Base-by-base conservation (phyloP, 2,329 filamentous ascomycete genomes). In the Trichophyton verrucosum region DNA sequence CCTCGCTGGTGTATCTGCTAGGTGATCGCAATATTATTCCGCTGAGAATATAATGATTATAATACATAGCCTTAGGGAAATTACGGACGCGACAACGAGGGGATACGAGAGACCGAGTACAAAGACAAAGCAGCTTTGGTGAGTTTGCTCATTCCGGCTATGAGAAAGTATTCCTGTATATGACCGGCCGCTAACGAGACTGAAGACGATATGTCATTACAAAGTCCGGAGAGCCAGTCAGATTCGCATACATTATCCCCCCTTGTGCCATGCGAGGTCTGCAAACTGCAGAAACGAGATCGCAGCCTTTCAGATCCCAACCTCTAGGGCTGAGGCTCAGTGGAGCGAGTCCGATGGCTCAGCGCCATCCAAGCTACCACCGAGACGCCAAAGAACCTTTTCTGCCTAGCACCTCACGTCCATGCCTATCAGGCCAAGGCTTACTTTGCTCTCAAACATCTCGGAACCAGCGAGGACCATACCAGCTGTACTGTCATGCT, bases 171-270 rank as follows among this genome's bases (percentile, higher is more conserved):
- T 20, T 20, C 20, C 20, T 20, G 20, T 20, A 20, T 20, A 20
- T 20, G 20, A 2, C 20, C 20, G 20, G 20, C 20, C 20, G 20
- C 20, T 20, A 20, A 30, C 27, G 27, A 30, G 27, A 30, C 27
- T 1, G 27, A 27, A 60, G 38, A 3, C 53, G 53, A 58, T 61
- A 60, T 36, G 46, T 60, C 49, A 44, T 63, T 44, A 63, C 57
- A 27, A 44, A 49, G 30, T 51, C 60, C n/a, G 57, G 47, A 4
- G 47, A 61, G 15, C 57, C 57, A 17, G 38, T 63, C 17, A 42
- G 61, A 27, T 57, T 60, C 1, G 62, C 62, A 4, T 57, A 63
- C 33, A 61, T 63, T 42, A 61, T 63, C 11, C 61, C 58, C 53
- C 62, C 62, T 9, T 63, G 60, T 44, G 55, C 62, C 15, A 61